Percentiles rank a stretch among this genome's conserved stretches.
These are phyloP conservation scores for Coccomyxa sp. DNA, from an alignment of 139 green algal genomes.

Conservation along the genomic window DNA sequence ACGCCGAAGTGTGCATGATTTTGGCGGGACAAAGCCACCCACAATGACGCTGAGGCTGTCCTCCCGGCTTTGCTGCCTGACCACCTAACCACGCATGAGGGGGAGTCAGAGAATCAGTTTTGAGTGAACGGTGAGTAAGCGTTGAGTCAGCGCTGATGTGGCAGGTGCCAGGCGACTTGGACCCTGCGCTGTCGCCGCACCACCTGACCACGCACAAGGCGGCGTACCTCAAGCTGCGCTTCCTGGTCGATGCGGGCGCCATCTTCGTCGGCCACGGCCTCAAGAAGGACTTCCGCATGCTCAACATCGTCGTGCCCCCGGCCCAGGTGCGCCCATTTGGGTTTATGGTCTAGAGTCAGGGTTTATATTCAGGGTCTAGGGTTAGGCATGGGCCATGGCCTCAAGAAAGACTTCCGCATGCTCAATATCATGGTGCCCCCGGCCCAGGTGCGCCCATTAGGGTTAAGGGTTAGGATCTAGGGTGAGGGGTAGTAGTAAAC, in stretches of 20 bases:
- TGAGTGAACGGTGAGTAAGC: too few species aligned
- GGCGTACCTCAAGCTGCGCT: slow-evolving; percentile 80
- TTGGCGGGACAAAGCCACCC: too few species aligned
- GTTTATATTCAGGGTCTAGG: neutral
- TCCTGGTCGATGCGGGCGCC: slow-evolving; percentile 80
- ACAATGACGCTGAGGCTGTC: too few species aligned
- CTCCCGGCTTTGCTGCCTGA: too few species aligned
- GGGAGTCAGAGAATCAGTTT: too few species aligned
- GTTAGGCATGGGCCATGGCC: slow-evolving; percentile 91
- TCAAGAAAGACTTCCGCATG: slow-evolving; percentile 94
- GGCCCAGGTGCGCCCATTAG: slow-evolving; percentile 67
- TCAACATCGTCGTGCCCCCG: slow-evolving; percentile 90
- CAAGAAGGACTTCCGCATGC: slow-evolving; percentile 92
- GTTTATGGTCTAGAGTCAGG: neutral
- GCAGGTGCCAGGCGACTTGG: slow-evolving; percentile 61
- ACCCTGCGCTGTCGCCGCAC: slow-evolving; percentile 60
- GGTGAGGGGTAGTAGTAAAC: too few species aligned
- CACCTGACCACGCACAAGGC: slow-evolving; percentile 87
- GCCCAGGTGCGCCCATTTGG: slow-evolving; percentile 55
- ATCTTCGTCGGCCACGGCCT: slow-evolving; percentile 93
- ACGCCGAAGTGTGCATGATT: too few species aligned
- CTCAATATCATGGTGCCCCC: slow-evolving; percentile 91
- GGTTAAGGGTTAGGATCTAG: too few species aligned
- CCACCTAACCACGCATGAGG: too few species aligned
- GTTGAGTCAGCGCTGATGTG: neutral